phyloP scores from a whole-genome alignment of 192 early-diverging fungal species.

The Gaertneriomyces sp. region DNA sequence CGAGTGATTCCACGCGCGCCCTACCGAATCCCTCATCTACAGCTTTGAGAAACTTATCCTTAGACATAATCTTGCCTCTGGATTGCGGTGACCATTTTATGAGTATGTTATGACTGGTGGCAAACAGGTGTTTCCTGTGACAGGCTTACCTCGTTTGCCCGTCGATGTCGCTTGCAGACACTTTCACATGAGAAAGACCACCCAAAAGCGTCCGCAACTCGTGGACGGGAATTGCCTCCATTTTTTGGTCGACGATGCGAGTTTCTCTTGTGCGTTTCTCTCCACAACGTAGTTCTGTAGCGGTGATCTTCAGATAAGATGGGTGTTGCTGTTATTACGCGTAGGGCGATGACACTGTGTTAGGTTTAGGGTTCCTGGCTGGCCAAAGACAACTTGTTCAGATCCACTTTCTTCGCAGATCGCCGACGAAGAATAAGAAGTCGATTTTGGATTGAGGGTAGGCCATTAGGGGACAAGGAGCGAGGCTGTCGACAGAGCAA shows the following conservation, averaged over 20 bases:
- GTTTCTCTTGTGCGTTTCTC: no score
- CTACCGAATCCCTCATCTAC: constrained; percentile 67
- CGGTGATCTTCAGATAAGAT: no score
- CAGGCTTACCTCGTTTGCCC: constrained; percentile 52
- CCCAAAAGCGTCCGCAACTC: constrained; percentile 8
- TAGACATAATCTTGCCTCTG: constrained; percentile 64
- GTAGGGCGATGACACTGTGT: no score
- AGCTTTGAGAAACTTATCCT: constrained; percentile 62
- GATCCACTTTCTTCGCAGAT: no score
- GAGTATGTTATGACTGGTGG: background rate
- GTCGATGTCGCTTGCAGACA: constrained; percentile 71
- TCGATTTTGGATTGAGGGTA: no score
- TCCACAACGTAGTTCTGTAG: no score
- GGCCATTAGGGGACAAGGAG: no score
- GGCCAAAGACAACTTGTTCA: no score
- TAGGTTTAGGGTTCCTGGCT: no score
- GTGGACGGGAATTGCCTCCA: background rate
- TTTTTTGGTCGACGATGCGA: background rate
- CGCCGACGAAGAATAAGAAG: no score
- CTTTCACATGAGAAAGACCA: constrained; percentile 22
- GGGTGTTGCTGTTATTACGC: no score
- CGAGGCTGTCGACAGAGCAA: no score
- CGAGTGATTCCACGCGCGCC: constrained; percentile 4
- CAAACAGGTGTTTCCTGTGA: background rate
- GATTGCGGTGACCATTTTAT: background rate